Percentiles rank a stretch among this genome's conserved stretches.
phyloP scores from a whole-genome alignment of 2,329 filamentous ascomycete genomes.

The Exutisphaerella laricina region DNA sequence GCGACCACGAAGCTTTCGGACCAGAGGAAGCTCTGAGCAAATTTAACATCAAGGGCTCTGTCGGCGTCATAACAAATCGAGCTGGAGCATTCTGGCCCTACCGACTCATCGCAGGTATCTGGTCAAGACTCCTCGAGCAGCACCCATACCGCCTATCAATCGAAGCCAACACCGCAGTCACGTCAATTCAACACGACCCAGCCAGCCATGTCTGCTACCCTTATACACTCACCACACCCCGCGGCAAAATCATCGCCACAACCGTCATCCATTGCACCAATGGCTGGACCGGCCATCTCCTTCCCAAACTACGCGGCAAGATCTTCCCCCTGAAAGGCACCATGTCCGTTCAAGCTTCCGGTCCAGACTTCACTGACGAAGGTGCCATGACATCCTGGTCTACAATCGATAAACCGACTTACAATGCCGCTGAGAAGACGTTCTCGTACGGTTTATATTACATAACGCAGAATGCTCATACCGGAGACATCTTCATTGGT shows the following conservation, averaged over 20 bases:
- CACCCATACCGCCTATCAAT: constrained; percentile 13
- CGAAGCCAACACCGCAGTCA: constrained; percentile 19
- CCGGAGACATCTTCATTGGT: constrained; percentile 20
- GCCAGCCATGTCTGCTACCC: constrained; percentile 7
- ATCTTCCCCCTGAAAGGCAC: constrained; percentile 19
- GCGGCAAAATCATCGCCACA: constrained; percentile 12
- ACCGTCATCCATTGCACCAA: constrained; percentile 20
- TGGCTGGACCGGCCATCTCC: constrained; percentile 18
- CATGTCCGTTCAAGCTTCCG: constrained; percentile 16
- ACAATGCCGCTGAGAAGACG: constrained; percentile 11
- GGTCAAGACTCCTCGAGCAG: constrained; percentile 12
- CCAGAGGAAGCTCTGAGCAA: constrained; percentile 14
- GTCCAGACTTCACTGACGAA: constrained; percentile 11
- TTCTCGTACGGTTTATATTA: constrained; percentile 21
- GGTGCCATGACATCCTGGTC: constrained; percentile 16
- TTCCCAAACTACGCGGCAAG: constrained; percentile 18
- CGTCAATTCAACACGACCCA: constrained; percentile 6
- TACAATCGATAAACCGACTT: constrained; percentile 13
- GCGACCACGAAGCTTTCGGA: constrained; percentile 9
- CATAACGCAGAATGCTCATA: constrained; percentile 16
- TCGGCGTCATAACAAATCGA: constrained; percentile 17
- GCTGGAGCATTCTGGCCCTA: constrained; percentile 23
- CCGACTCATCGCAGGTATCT: constrained; percentile 17
- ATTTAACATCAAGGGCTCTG: constrained; percentile 16
- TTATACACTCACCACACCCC: constrained; percentile 12